phyloP scores from a whole-genome alignment of 2,329 filamentous ascomycete species.

The Pseudocercospora pini-densiflorae region DNA sequence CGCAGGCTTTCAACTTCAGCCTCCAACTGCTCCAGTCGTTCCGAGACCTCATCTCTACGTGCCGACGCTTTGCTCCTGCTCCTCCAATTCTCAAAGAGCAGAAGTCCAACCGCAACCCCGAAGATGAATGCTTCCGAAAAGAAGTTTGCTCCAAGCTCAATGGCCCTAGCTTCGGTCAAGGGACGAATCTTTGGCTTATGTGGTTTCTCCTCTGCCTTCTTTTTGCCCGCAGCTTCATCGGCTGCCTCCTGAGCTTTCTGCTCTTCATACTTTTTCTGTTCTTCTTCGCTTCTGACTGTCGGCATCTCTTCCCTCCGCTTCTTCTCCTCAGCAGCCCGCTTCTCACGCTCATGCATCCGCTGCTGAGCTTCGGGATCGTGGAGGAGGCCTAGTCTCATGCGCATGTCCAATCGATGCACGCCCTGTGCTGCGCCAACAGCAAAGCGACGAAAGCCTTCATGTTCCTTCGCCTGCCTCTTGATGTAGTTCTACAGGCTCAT shows the following conservation, averaged over 20 bases:
- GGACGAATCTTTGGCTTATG: conserved; percentile 60
- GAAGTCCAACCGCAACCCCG: conserved; percentile 64
- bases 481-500: conserved; percentile 61
- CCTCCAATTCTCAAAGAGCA: conserved; percentile 66
- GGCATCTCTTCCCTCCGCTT: conserved; percentile 57
- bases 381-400: conserved; percentile 67
- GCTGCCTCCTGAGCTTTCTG: conserved; percentile 44
- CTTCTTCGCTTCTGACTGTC: conserved; percentile 66
- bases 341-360: conserved; percentile 57
- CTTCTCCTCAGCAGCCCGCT: conserved; percentile 60
- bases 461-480: conserved; percentile 70
- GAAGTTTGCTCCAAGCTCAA: conserved; percentile 71
- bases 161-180: conserved; percentile 68
- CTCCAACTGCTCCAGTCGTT: conserved; percentile 63
- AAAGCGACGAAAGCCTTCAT: conserved; percentile 66
- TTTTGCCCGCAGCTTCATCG: conserved; percentile 43
- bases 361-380: conserved; percentile 64
- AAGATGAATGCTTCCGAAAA: conserved; percentile 71
- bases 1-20: conserved; percentile 47
- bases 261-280: conserved; percentile 61
- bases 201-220: conserved; percentile 46
- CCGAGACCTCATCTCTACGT: conserved; percentile 63
- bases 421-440: conserved; percentile 67
- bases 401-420: conserved; percentile 70
- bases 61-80: conserved; percentile 64